phyloP scores from a whole-genome alignment of 139 green algal species.

The Chlorella sp. region DNA sequence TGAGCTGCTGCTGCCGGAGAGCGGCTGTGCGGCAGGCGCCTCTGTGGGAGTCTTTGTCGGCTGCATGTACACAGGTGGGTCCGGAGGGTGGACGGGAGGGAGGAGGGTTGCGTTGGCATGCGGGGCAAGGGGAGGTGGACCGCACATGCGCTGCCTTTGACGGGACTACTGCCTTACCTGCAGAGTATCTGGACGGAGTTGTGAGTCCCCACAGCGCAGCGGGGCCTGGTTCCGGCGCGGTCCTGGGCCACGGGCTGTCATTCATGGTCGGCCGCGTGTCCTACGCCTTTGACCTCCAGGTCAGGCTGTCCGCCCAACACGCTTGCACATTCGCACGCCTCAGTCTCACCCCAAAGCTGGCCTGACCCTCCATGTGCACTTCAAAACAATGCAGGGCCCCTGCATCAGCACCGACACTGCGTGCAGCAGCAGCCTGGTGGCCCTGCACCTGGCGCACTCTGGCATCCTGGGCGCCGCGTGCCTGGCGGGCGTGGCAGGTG shows the following conservation, averaged over 20 bases:
- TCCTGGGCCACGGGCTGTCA: constrained; percentile 21
- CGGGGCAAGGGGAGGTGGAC: too few relatives aligned
- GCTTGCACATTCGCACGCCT: too few relatives aligned
- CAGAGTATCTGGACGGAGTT: constrained; percentile 39
- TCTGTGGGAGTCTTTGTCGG: constrained; percentile 70
- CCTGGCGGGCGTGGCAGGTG: constrained; percentile 20
- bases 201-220: background rate
- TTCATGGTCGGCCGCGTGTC: constrained; percentile 57
- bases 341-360: too few relatives aligned
- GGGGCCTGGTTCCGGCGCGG: background rate
- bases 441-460: constrained; percentile 34
- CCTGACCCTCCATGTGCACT: too few relatives aligned
- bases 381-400: constrained; percentile 50
- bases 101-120: too few relatives aligned
- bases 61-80: constrained; percentile 59
- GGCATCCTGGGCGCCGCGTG: constrained; percentile 17
- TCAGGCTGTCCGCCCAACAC: too few relatives aligned
- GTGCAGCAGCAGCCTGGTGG: constrained; percentile 58
- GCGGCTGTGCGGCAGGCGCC: constrained; percentile 33
- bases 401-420: constrained; percentile 58
- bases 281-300: constrained; percentile 61
- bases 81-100: too few relatives aligned
- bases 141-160: too few relatives aligned
- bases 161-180: too few relatives aligned
- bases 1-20: constrained; percentile 19